Evolutionary conservation across 169 alveolate species (phyloP).

Genomic region (Cystoisospora suis): DNA sequence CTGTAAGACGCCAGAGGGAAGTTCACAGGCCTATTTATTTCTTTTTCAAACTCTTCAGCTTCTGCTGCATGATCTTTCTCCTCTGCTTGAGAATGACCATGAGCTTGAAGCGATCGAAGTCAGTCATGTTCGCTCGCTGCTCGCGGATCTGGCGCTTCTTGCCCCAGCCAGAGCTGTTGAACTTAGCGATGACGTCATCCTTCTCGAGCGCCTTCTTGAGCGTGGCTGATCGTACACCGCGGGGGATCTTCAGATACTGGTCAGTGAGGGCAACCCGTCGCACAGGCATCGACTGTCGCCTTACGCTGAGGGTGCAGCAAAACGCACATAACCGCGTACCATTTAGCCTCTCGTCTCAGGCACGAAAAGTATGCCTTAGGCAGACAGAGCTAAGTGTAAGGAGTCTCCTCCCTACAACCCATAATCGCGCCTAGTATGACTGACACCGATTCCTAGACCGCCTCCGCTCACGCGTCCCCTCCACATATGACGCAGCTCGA

Average conservation of each 20-base stretch:
- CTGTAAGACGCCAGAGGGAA: not conserved
- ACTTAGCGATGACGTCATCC: slow-evolving; percentile 77
- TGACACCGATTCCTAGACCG: no score
- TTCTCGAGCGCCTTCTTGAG: slow-evolving; percentile 79
- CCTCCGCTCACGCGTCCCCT: no score
- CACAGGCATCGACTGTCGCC: slow-evolving; percentile 87
- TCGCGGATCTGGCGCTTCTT: slow-evolving; percentile 78
- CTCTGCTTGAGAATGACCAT: slow-evolving; percentile 78
- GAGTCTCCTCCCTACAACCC: no score
- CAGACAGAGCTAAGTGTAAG: no score
- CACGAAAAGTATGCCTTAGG: no score
- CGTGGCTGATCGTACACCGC: slow-evolving; percentile 88
- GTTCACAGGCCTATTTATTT: no score
- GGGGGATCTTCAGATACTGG: slow-evolving; percentile 83
- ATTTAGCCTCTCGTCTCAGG: no score
- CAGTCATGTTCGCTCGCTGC: slow-evolving; percentile 80
- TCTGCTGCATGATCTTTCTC: slow-evolving; percentile 68
- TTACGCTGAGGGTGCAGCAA: slow-evolving; percentile 73
- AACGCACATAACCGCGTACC: not conserved
- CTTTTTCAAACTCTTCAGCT: slow-evolving; percentile 29
- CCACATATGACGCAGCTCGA: no score
- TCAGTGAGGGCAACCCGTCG: slow-evolving; percentile 88
- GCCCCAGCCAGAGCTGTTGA: slow-evolving; percentile 83
- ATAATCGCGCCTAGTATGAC: no score
- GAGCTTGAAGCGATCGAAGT: slow-evolving; percentile 87